Percentiles rank a stretch among this genome's conserved stretches.
Evolutionary conservation across 2,329 filamentous ascomycete genomes (phyloP).

Genomic region (Venturia pyrina): DNA sequence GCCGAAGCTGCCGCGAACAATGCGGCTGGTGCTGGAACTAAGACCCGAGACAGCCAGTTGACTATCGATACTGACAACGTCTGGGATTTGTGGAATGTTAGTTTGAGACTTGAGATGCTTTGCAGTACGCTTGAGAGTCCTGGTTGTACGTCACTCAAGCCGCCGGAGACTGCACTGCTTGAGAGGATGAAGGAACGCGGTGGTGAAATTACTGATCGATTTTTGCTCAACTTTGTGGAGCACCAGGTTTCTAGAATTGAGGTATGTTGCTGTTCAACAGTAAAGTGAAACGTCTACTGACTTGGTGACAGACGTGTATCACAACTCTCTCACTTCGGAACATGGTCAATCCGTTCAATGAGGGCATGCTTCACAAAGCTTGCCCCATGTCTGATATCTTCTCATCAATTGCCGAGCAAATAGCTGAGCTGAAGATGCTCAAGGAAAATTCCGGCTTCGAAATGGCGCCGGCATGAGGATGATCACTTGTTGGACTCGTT

Average conservation of each 20-base stretch:
- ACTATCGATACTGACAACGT: conserved; percentile 77
- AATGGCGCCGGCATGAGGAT: conserved; percentile 6
- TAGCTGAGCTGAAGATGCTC: conserved; percentile 55
- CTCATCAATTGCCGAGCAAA: conserved; percentile 47
- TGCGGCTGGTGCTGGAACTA: conserved; percentile 45
- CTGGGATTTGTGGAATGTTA: conserved; percentile 84
- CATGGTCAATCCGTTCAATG: conserved; percentile 61
- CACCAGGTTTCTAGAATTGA: conserved; percentile 95
- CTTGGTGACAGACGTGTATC: conserved; percentile 56
- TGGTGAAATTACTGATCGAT: conserved; percentile 79
- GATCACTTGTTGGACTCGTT: background rate
- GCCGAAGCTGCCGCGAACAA: conserved; percentile 33
- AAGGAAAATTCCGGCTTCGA: conserved; percentile 26
- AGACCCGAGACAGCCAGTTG: conserved; percentile 54
- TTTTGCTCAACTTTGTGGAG: conserved; percentile 81
- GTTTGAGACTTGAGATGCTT: conserved; percentile 81
- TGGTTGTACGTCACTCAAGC: conserved; percentile 53
- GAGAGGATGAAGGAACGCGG: conserved; percentile 63
- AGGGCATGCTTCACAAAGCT: conserved; percentile 60
- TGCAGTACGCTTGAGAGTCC: conserved; percentile 78
- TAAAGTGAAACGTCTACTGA: background rate
- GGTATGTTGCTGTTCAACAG: conserved; percentile 45
- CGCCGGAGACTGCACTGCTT: conserved; percentile 74
- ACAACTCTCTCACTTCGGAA: conserved; percentile 71
- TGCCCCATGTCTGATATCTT: conserved; percentile 69